Evolutionary conservation across 345 rosid species (phyloP).

Genomic region (Sisymbrium altissimum): DNA sequence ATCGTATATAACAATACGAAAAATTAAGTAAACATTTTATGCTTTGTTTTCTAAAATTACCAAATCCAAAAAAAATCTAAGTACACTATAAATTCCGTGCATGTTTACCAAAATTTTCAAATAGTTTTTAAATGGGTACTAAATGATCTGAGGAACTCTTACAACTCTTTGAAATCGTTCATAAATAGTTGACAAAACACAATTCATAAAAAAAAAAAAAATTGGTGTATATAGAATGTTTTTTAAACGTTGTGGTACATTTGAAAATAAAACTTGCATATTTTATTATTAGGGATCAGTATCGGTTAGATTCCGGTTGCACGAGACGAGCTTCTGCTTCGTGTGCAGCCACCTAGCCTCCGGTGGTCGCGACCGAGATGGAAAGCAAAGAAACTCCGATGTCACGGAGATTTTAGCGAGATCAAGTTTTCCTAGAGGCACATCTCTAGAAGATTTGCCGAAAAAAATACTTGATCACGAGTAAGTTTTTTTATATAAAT

Average conservation of each 20-base stretch:
- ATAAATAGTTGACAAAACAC: no score
- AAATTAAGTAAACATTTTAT: not conserved
- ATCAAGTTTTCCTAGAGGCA: constrained; percentile 60
- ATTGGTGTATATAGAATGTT: not conserved
- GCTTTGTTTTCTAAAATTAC: not conserved
- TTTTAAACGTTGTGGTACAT: not conserved
- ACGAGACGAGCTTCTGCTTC: constrained; percentile 81
- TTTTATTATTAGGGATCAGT: constrained; percentile 62
- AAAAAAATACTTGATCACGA: constrained; percentile 67
- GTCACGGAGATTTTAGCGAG: constrained; percentile 58
- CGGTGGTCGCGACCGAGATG: constrained; percentile 78
- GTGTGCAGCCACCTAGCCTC: constrained; percentile 81
- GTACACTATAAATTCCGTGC: not conserved
- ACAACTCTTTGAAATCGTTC: not conserved
- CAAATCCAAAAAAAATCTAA: no score
- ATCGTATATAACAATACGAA: not conserved
- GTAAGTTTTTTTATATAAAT: constrained; percentile 37
- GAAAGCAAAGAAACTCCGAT: constrained; percentile 57
- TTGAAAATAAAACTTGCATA: not conserved
- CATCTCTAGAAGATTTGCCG: constrained; percentile 47
- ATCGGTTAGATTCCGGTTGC: constrained; percentile 60
- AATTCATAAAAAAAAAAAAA: no score
- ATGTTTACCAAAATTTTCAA: not conserved
- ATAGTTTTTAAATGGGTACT: not conserved
- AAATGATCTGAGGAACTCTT: not conserved